These are phyloP conservation scores for Pelargonium australe DNA, from an alignment of 441 rosid species.

Conservation along the genomic window DNA sequence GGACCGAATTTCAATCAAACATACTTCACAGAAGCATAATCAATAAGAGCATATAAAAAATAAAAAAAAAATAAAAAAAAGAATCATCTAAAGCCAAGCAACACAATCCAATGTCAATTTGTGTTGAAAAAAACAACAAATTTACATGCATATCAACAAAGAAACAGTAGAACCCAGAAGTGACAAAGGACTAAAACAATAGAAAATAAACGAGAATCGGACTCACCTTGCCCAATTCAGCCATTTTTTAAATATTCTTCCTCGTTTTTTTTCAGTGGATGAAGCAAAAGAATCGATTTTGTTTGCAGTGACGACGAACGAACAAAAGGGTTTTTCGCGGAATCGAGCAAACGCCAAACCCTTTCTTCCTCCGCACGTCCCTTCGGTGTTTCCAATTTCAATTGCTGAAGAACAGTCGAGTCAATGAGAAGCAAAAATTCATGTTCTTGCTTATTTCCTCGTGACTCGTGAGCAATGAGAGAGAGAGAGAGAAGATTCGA, in stretches of 20 bases:
- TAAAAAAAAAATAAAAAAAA: no score
- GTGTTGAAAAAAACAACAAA: background rate
- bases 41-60: background rate
- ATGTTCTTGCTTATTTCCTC: background rate
- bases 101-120: no score
- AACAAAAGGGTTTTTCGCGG: background rate
- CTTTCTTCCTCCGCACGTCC: conserved; percentile 3
- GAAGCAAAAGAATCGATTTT: background rate
- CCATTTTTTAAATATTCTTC: background rate
- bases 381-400: background rate
- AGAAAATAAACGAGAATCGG: background rate
- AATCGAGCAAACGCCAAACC: background rate
- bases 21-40: background rate
- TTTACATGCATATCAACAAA: background rate
- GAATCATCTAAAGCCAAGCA: background rate
- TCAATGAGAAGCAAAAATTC: background rate
- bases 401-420: background rate
- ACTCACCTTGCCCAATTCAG: conserved; percentile 4
- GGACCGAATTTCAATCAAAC: background rate
- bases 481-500: no score
- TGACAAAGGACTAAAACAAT: background rate
- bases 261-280: no score
- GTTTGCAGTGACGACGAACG: background rate
- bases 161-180: background rate
- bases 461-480: background rate